Base-by-base conservation (phyloP, 2,329 filamentous ascomycete species). In the Cladosporium sp. region DNA sequence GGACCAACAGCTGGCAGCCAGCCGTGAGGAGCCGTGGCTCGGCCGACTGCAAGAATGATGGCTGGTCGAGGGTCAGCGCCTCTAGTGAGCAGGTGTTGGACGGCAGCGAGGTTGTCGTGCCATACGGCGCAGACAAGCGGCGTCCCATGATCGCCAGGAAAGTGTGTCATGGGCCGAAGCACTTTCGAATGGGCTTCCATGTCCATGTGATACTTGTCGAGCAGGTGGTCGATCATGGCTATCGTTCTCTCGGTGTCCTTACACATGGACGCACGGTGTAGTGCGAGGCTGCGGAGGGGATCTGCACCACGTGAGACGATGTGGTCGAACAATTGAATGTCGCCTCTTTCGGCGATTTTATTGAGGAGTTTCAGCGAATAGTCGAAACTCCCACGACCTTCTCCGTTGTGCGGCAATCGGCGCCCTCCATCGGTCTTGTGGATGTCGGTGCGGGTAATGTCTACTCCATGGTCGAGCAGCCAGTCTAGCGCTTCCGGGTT, bases 311-410 rank as follows among this genome's bases (percentile, higher is more conserved):
- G 54, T 12, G 38, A 32, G 4, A 68, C 68, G 7, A 68, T 49
- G 44, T 68, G 66, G 41, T 68, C 59, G 28, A 69, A 58, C n/a
- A 68, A 34, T 32, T 66, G 60, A 8, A 65, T 49, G 24, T 69
- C 57, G 12, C 66, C 68, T 14, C 54, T 59, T 21, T 66, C 68
- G 8, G 66, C 68, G 18, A 66, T 62, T 3, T 52, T 66, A 44
- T 68, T 65, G 15, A 69, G 59, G 0, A 68, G 11, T n/a, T 68
- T 60, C 32, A 63, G n/a, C 11, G 66, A 69, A 38, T 65, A 38
- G 11, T 68, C 65, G 49, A 18, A 34, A 61, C 4, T 55, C 21
- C 34, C 28, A 36, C 18, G 57, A 41, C 6, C 65, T 8, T 3
- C 38, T 49, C 28, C 36, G 66, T n/a, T 65, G 14, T 41, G 26